Percentiles rank a stretch among this genome's conserved stretches.
These are phyloP conservation scores for Cicer judaicum DNA, from an alignment of 306 rosid species.

Conservation along the genomic window DNA sequence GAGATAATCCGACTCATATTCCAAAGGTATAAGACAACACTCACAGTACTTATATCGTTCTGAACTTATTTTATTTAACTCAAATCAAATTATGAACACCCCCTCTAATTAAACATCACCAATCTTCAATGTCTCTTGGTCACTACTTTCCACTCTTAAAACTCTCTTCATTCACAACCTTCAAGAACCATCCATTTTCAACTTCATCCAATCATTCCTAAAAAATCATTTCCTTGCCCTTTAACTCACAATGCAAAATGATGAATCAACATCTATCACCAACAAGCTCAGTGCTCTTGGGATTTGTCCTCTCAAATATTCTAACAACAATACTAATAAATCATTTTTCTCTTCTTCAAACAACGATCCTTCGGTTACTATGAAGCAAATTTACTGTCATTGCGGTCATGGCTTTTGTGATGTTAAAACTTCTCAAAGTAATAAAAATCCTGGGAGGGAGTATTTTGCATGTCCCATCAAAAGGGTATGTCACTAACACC, in stretches of 20 bases:
- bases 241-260: background rate
- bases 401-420: conserved; percentile 48
- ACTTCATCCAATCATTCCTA: background rate
- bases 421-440: background rate
- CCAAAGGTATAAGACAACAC: too few relatives aligned
- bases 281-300: background rate
- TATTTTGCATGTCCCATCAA: conserved; percentile 56
- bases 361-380: background rate
- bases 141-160: too few relatives aligned
- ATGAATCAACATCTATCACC: background rate
- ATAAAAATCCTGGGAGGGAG: conserved; percentile 9
- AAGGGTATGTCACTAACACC: conserved; percentile 40
- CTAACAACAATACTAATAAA: background rate
- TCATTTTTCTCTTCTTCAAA: too few relatives aligned
- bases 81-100: too few relatives aligned
- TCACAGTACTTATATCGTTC: too few relatives aligned
- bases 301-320: background rate
- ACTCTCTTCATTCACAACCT: background rate
- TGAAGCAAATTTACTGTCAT: conserved; percentile 35
- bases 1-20: too few relatives aligned
- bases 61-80: too few relatives aligned
- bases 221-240: background rate
- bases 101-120: too few relatives aligned
- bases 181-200: background rate
- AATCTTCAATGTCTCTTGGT: too few relatives aligned